Conservation (phyloP, 2,329 filamentous ascomycete genomes). For the Beauveria australis region DNA sequence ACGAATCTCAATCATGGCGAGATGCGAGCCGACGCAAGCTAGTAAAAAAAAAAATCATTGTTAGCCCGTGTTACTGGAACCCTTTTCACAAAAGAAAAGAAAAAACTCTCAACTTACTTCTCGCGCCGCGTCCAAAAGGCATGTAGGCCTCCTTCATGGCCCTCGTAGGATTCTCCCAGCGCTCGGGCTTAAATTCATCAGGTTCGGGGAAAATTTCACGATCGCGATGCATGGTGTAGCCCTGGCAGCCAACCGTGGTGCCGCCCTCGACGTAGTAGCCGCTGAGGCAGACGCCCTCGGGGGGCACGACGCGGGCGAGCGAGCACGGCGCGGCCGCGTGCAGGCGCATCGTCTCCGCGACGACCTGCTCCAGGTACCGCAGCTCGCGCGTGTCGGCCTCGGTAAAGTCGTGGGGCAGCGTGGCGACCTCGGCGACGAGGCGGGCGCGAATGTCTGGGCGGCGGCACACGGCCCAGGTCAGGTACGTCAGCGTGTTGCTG, state of each 20-base stretch:
- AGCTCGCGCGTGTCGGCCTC: conserved; percentile 20
- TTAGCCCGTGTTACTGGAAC: not conserved
- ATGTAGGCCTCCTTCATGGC: conserved; percentile 40
- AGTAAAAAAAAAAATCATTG: not conserved
- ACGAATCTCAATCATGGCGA: conserved; percentile 48
- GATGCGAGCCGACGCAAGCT: conserved; percentile 46
- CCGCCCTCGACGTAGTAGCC: conserved; percentile 33
- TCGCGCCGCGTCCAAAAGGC: conserved; percentile 45
- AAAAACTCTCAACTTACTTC: conserved; percentile 22
- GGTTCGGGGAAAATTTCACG: conserved; percentile 32
- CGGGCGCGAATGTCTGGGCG: conserved; percentile 20
- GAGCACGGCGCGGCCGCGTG: conserved; percentile 31
- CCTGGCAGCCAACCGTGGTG: conserved; percentile 31
- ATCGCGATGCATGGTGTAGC: conserved; percentile 40
- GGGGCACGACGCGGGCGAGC: conserved; percentile 32
- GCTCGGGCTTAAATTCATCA: conserved; percentile 22
- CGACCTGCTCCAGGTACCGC: conserved; percentile 32
- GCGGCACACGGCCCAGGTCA: conserved; percentile 31
- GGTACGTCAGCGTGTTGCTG: conserved; percentile 39
- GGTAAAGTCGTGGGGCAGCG: conserved; percentile 21
- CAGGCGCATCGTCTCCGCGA: conserved; percentile 38
- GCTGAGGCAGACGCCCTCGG: conserved; percentile 28
- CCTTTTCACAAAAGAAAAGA: not conserved
- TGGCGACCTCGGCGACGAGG: conserved; percentile 27
- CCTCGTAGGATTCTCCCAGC: conserved; percentile 28